A percentile compares a stretch with the other conserved stretches of the same genome.
Conservation (phyloP, 345 rosid species). For the Microthlaspi erraticum region DNA sequence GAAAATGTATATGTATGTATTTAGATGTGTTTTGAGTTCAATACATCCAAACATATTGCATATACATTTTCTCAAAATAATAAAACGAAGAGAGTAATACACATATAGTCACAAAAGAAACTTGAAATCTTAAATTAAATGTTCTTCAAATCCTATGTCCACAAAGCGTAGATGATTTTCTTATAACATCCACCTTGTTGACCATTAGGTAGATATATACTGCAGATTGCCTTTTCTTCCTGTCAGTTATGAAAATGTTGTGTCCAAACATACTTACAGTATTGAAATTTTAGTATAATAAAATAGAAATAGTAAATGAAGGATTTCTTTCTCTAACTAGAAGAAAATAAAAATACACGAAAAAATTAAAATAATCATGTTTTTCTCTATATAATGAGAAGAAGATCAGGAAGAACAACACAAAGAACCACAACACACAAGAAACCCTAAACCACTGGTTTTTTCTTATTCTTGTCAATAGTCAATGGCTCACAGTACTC, state of each 20-base stretch:
- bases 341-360: not conserved
- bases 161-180: not conserved
- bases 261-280: slow-evolving; percentile 8
- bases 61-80: too few species aligned
- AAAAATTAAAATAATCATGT: not conserved
- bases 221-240: not conserved
- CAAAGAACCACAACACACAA: slow-evolving; percentile 25
- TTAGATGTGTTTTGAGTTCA: too few species aligned
- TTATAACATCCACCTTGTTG: not conserved
- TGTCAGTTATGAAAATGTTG: not conserved
- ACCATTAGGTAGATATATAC: slow-evolving; percentile 12
- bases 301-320: slow-evolving; percentile 30
- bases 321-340: slow-evolving; percentile 16
- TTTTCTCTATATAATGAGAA: slow-evolving; percentile 37
- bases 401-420: slow-evolving; percentile 31
- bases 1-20: too few species aligned
- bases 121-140: not conserved
- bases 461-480: slow-evolving; percentile 11
- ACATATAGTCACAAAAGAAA: not conserved
- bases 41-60: too few species aligned
- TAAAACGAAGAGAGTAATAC: too few species aligned
- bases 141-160: not conserved
- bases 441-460: slow-evolving; percentile 7
- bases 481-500: slow-evolving; percentile 38
- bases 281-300: slow-evolving; percentile 2